These are phyloP conservation scores for Crithidia bombi DNA, from an alignment of 208 protist species.

Conservation along the genomic window DNA sequence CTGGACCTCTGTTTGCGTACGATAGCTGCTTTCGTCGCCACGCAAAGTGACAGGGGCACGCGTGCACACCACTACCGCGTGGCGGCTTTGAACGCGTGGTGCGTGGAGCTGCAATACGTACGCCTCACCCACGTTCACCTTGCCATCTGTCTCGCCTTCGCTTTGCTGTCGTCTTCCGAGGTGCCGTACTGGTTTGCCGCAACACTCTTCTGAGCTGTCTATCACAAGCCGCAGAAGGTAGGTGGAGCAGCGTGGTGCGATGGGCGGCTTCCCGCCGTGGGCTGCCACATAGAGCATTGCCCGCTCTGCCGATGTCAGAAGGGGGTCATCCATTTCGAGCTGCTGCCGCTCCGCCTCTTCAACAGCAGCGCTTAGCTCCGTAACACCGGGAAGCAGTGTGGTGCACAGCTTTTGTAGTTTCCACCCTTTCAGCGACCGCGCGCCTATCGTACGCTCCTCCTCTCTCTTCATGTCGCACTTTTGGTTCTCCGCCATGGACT, in stretches of 20 bases:
- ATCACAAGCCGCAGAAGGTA: conserved; percentile 19
- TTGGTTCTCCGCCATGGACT: neutral
- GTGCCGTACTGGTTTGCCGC: neutral
- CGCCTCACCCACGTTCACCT: neutral
- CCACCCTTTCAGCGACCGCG: conserved; percentile 4
- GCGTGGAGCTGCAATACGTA: conserved; percentile 46
- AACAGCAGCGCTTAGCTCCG: neutral
- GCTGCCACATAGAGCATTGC: conserved; percentile 22
- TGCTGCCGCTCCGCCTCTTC: conserved; percentile 15
- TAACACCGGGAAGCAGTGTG: neutral
- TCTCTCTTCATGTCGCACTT: neutral
- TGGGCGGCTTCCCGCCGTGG: conserved; percentile 5
- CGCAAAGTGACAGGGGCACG: conserved; percentile 4
- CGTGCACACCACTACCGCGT: conserved; percentile 50
- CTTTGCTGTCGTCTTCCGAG: neutral
- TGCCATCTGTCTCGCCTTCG: neutral
- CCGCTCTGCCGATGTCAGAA: conserved; percentile 22
- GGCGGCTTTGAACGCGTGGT: conserved; percentile 53
- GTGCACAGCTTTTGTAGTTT: conserved; percentile 20
- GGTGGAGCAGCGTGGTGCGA: conserved; percentile 21
- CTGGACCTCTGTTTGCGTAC: neutral
- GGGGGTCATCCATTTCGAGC: conserved; percentile 11
- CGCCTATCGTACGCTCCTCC: neutral
- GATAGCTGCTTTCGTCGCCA: neutral
- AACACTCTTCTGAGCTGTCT: neutral